Base-by-base conservation (phyloP, 345 rosid species). In the Syzygium aromaticum region DNA sequence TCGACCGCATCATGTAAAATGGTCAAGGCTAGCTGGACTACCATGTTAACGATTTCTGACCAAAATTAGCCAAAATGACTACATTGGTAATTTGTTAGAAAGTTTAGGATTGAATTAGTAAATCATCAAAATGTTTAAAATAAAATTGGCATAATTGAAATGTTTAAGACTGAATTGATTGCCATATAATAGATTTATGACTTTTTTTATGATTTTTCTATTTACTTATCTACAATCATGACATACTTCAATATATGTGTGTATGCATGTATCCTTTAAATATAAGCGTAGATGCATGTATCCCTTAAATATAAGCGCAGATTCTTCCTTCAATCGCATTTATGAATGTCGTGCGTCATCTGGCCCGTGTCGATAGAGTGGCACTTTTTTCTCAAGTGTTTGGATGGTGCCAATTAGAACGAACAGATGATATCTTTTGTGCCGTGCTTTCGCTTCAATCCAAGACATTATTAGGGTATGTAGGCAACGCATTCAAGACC, bases 1-100 rank as follows among this genome's bases (percentile, higher is more conserved):
- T 4, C 11, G 0, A 0, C 2, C 0, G 4, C 0, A 13, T 2
- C 73, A 61, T 5, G 19, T n/a, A n/a, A 19, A 15, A 14, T 61
- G 2, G 15, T 13, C 15, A 28, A 8, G 9, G n/a, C 15, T 14
- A 25, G 25, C 0, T 5, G 15, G 15, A 59, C 0, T 59, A 25
- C 15, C 5, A 61, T 2, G 4, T 61, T 0, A n/a, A 2, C 13
- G 0, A 14, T 17, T 53, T 53, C 0, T 22, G 7, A 0, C 3
- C 10, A 63, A 63, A 63, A 63, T 63, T 63, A 14, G 5, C 1
- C 1, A 2, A 0, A 14, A 13, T 3, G 0, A 7, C 5, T 28
- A 7, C 2, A 63, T 63, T 28, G 30, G 21, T 15, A 63, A 63
- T 14, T 14, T 14, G 2, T 0, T 7, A 63, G 28, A 53, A 53